Evolutionary conservation across 805 yeast genomes (phyloP).

Genomic region (Monosporozyma yasuniensis): DNA sequence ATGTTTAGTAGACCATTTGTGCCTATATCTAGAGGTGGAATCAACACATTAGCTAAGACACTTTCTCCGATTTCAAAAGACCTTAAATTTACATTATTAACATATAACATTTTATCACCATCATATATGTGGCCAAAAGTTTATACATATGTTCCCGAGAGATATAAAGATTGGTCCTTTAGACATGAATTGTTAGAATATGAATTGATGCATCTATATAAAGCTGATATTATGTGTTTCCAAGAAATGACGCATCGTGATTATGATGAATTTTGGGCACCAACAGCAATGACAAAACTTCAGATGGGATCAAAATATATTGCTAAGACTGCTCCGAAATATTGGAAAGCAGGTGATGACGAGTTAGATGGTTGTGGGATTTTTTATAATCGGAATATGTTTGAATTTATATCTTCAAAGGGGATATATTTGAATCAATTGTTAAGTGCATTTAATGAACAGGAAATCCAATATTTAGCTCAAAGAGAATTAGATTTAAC

Average conservation of each 20-base stretch:
- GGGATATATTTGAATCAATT: slow-evolving; percentile 30
- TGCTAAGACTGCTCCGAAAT: slow-evolving; percentile 42
- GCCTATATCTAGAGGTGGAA: background rate
- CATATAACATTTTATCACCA: slow-evolving; percentile 41
- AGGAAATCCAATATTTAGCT: slow-evolving; percentile 22
- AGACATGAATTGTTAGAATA: slow-evolving; percentile 37
- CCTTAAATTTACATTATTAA: slow-evolving; percentile 29
- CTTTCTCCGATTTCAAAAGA: background rate
- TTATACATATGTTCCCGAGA: slow-evolving; percentile 40
- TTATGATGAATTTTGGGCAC: slow-evolving; percentile 36
- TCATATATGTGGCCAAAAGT: slow-evolving; percentile 55
- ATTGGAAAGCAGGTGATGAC: slow-evolving; percentile 41
- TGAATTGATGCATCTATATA: slow-evolving; percentile 28
- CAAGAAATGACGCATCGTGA: slow-evolving; percentile 42
- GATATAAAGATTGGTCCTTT: slow-evolving; percentile 41
- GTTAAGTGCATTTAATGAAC: slow-evolving; percentile 22
- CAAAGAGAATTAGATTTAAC: slow-evolving; percentile 18
- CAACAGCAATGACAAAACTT: slow-evolving; percentile 17
- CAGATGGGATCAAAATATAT: slow-evolving; percentile 42
- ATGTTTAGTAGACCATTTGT: slow-evolving; percentile 6
- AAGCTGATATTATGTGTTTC: slow-evolving; percentile 51
- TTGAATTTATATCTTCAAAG: slow-evolving; percentile 33
- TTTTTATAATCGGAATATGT: slow-evolving; percentile 41
- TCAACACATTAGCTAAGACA: background rate
- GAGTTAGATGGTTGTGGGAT: slow-evolving; percentile 52